Evolutionary conservation across 148 eudicot genomes (phyloP).

Genomic region (Chenopodium formosanum): DNA sequence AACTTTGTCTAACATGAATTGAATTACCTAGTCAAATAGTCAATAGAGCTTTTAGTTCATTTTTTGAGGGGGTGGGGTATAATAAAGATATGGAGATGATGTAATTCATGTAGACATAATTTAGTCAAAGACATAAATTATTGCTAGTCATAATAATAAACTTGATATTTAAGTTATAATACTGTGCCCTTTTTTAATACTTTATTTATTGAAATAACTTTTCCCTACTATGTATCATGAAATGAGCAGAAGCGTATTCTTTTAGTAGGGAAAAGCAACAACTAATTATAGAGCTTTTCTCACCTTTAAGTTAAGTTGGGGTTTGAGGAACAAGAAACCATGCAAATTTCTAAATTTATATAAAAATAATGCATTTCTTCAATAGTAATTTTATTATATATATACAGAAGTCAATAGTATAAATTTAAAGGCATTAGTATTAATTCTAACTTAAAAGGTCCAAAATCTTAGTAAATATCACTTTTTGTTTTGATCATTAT

Average conservation of each 20-base stretch:
- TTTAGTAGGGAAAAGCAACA: conserved; percentile 1
- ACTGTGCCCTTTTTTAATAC: conserved; percentile 20
- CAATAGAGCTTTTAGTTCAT: not conserved
- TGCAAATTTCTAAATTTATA: not conserved
- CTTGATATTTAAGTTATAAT: conserved; percentile 27
- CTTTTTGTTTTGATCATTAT: no score
- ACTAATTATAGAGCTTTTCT: conserved; percentile 10
- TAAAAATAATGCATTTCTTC: not conserved
- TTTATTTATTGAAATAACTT: conserved; percentile 10
- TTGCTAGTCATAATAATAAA: conserved; percentile 19
- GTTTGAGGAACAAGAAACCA: conserved; percentile 6
- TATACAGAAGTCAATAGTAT: not conserved
- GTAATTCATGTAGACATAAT: not conserved
- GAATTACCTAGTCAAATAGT: not conserved
- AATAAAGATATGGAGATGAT: conserved; percentile 4
- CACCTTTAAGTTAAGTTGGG: conserved; percentile 1
- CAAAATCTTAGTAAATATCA: no score
- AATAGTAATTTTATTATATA: not conserved
- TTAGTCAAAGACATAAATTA: conserved; percentile 18
- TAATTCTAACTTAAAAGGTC: no score
- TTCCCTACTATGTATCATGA: not conserved
- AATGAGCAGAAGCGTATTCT: not conserved
- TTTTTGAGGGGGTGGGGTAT: not conserved
- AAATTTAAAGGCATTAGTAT: not conserved
- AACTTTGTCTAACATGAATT: no score